Conservation (phyloP, 805 yeast genomes). For the Saitoella complicata region DNA sequence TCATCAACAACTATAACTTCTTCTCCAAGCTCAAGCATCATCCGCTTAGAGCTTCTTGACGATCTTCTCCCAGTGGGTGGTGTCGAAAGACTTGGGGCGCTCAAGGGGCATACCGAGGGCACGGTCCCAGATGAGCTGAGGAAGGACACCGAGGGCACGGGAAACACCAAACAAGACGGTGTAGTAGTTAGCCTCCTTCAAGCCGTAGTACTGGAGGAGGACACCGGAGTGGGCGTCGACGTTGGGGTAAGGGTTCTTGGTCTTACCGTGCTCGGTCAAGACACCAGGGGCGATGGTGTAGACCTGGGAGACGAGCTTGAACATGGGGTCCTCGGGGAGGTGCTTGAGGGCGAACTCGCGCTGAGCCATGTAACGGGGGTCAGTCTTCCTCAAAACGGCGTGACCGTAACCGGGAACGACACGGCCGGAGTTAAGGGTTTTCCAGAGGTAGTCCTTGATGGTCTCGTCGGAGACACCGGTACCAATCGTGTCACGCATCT, state of each 20-base stretch:
- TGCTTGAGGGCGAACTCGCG: slow-evolving; percentile 45
- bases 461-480: slow-evolving; percentile 27
- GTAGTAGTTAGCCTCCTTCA: slow-evolving; percentile 55
- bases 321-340: slow-evolving; percentile 36
- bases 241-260: slow-evolving; percentile 74
- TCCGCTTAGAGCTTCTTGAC: slow-evolving; percentile 20
- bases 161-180: slow-evolving; percentile 74
- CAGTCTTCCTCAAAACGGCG: slow-evolving; percentile 70
- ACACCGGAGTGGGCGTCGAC: slow-evolving; percentile 72
- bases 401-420: slow-evolving; percentile 84
- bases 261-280: slow-evolving; percentile 62
- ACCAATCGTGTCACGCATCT: slow-evolving; percentile 31
- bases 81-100: slow-evolving; percentile 81
- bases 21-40: neutral
- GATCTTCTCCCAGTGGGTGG: slow-evolving; percentile 78
- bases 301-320: slow-evolving; percentile 48
- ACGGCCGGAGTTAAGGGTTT: slow-evolving; percentile 50
- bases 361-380: slow-evolving; percentile 66
- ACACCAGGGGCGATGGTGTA: slow-evolving; percentile 63
- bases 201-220: slow-evolving; percentile 63
- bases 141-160: slow-evolving; percentile 62
- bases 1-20: no score
- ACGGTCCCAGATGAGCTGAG: slow-evolving; percentile 68
- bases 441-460: slow-evolving; percentile 57
- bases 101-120: slow-evolving; percentile 64